Evolutionary conservation across 257 asterid genomes (phyloP).

Genomic region (Solanum chmielewskii): DNA sequence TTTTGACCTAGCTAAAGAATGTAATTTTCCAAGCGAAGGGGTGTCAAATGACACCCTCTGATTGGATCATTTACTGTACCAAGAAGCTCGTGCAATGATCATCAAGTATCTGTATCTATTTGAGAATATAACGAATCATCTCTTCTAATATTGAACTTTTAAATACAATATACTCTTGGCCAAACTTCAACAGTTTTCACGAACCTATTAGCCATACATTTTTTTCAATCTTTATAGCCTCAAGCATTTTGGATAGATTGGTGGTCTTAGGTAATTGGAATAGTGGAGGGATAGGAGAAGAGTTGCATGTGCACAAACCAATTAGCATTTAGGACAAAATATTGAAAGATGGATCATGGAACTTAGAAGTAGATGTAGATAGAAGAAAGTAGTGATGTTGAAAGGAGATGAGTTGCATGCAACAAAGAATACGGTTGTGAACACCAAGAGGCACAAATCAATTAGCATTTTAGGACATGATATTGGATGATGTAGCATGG

Average conservation of each 20-base stretch:
- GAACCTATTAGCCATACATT: neutral
- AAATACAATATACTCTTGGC: neutral
- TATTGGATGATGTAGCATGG: neutral
- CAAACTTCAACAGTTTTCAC: neutral
- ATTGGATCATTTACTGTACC: neutral
- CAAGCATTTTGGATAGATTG: neutral
- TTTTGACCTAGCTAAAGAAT: neutral
- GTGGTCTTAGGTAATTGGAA: neutral
- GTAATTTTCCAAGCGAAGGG: neutral
- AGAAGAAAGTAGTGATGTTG: neutral
- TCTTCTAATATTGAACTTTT: neutral
- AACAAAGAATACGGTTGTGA: neutral
- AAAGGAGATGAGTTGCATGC: neutral
- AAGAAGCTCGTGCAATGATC: neutral
- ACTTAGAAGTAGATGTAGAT: neutral
- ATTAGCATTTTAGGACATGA: neutral
- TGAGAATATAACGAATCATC: neutral
- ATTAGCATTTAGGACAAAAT: neutral
- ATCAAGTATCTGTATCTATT: neutral
- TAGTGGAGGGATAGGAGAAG: neutral
- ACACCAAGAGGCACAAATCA: neutral
- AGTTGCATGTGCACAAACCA: neutral
- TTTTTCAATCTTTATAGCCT: neutral
- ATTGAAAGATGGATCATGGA: neutral
- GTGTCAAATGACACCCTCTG: neutral